Evolutionary conservation across 768 basidiomycete species (phyloP), one percentile per base, ranked within the genome.

Genomic region (Leucosporidium creatinivorum): DNA sequence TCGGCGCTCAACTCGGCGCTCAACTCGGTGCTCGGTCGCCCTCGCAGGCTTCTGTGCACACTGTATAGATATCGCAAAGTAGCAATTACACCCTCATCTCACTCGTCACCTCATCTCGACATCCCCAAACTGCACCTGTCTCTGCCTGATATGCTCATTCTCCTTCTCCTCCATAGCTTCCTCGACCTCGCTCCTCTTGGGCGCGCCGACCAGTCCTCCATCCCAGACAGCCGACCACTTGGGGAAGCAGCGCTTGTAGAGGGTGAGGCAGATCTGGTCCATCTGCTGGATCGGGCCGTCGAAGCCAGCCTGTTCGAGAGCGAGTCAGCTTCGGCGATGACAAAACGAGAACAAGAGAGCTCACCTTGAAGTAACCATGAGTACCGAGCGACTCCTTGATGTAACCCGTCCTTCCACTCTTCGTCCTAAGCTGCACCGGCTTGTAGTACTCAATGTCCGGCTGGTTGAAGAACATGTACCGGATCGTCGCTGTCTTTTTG

Each of bases 381-480:
- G 93, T 98, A 57, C 94, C 94, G 23, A 99, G 86, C 13, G 91
- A 88, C 79, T 93, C 93, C 58, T 82, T 83, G 73, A 93, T 89
- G 78, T 99, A 93, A 3, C 94, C 96, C 30, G 82, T 83, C 26
- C 91, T 84, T 15, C 94, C 93, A 68, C 87, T 84, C 79, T 97
- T 99, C 4, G 93, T 98, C 77, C 91, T 84, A 65, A 97, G 81
- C 76, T 94, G 91, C 67, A 98, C 86, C 1, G 93, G 92, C 77
- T 91, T 89, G 83, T 89, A 97, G 79, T 93, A 98, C 51, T 84
- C 82, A 58, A 97, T 84, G 77, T 98, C 94, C 56, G 91, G 91
- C 50, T 86, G 74, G 78, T 93, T 88, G 84, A 99, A 98, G 81
- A 98, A 98, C 91, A 99, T 90, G 81, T 97, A 98, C 63, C 94